Base-by-base conservation (phyloP, 176 grass and related monocot genomes). In the Olyra latifolia region DNA sequence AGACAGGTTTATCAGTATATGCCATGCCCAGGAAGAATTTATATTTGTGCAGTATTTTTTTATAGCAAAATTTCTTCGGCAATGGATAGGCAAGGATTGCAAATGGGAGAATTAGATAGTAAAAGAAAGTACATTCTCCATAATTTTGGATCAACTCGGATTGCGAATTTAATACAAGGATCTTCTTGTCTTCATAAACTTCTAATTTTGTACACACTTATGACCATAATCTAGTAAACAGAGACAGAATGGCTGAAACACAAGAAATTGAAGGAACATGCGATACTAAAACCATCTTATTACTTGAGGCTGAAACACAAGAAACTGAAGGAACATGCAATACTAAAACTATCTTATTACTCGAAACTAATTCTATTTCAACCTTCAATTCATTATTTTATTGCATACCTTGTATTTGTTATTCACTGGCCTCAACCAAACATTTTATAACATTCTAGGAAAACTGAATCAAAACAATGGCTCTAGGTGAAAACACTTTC, bases 151-250 rank as follows among this genome's bases (percentile, higher is more conserved):
- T 65, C 9, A 71, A 69, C 43, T 7, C 52, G 52, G 6, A 85
- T 62, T 69, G 50, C 6, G 9, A 70, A n/a, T 70, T 78, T 6
- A 41, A 70, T 32, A 70, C 13, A n/a, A 6, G 29, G 15, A 12
- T 59, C 56, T 27, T 59, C 56, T 16, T 5, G 0, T 62, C 27
- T 16, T 29, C 27, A 16, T 30, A 16, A 62, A 66, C 29, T 24
- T 63, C 19, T 50, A 39, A 20, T 22, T 65, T 16, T 48, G n/a
- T 20, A 50, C 0, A 38, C 11, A 48, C 4, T 35, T 38, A 30
- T 50, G 27, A 11, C 65, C 19, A 78, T 62, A 79, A 79, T 25
- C 13, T 55, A 66, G 32, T 79, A 66, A 67, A 56, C 66, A 60
- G 22, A 60, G 22, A 69, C 10, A 28, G 24, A 24, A 58, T 46